A percentile compares a stretch with the other conserved stretches of the same genome.
These are phyloP conservation scores for Blastobotrys aristatus DNA, from an alignment of 1,139 yeast species.

Conservation along the genomic window DNA sequence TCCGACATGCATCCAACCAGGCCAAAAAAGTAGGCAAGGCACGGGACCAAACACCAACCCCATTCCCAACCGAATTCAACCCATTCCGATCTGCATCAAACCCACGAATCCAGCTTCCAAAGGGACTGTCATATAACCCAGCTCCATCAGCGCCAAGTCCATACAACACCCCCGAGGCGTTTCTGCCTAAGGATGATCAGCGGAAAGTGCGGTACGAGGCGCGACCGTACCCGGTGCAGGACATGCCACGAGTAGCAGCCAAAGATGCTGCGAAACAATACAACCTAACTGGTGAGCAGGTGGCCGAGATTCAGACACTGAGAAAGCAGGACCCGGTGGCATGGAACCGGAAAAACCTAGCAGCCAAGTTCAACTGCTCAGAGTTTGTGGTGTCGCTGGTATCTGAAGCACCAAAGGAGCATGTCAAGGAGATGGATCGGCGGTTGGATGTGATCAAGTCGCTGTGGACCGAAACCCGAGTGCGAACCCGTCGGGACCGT, in stretches of 20 bases:
- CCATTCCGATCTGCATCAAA: constrained; percentile 40
- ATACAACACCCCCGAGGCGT: constrained; percentile 63
- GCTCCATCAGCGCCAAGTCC: constrained; percentile 49
- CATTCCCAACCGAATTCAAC: constrained; percentile 39
- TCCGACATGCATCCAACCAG: constrained; percentile 5
- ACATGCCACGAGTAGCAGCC: constrained; percentile 35
- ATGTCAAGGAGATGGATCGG: constrained; percentile 41
- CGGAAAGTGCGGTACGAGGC: constrained; percentile 41
- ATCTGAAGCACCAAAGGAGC: constrained; percentile 40
- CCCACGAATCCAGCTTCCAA: constrained; percentile 36
- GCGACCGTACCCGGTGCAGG: constrained; percentile 25
- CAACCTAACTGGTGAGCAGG: constrained; percentile 56
- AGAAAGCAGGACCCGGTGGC: constrained; percentile 57
- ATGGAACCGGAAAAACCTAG: constrained; percentile 66
- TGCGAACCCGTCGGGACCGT: constrained; percentile 48
- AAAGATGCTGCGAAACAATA: constrained; percentile 50
- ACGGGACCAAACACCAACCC: constrained; percentile 19
- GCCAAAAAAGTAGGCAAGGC: constrained; percentile 8
- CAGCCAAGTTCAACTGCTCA: constrained; percentile 56
- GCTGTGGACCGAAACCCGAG: constrained; percentile 47
- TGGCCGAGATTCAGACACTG: constrained; percentile 55
- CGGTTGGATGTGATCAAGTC: constrained; percentile 42
- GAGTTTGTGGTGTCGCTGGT: constrained; percentile 51
- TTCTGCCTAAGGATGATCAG: constrained; percentile 61
- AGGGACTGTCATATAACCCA: constrained; percentile 39